phyloP scores from a whole-genome alignment of 75 land plant species.

The Adiantum capillusveneris region DNA sequence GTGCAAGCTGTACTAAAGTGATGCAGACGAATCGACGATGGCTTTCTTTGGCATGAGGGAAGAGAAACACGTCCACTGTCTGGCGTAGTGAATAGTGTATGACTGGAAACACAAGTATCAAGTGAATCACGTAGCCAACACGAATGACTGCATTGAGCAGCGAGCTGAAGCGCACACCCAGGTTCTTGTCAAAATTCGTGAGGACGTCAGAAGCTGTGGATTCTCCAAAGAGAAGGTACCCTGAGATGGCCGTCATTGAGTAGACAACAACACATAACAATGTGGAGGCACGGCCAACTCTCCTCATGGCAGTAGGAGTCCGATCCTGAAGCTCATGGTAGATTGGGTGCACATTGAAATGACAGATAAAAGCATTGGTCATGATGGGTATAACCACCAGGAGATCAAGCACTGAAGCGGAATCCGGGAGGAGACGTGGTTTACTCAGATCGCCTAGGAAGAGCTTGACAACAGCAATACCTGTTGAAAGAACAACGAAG shows the following conservation, averaged over 20 bases:
- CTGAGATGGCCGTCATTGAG: slow-evolving; percentile 69
- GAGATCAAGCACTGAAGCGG: slow-evolving; percentile 73
- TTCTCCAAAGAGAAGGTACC: slow-evolving; percentile 84
- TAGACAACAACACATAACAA: slow-evolving; percentile 62
- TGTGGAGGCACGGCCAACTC: slow-evolving; percentile 75
- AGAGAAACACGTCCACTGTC: slow-evolving; percentile 58
- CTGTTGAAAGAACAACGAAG: slow-evolving; percentile 63
- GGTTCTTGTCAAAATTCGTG: slow-evolving; percentile 75
- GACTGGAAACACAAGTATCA: slow-evolving; percentile 91
- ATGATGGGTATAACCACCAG: slow-evolving; percentile 93
- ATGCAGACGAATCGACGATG: slow-evolving; percentile 33
- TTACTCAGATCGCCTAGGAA: slow-evolving; percentile 41
- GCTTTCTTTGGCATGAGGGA: slow-evolving; percentile 46
- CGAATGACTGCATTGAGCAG: slow-evolving; percentile 58
- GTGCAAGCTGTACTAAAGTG: slow-evolving; percentile 41
- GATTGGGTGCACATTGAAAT: slow-evolving; percentile 92
- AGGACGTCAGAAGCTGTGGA: slow-evolving; percentile 85
- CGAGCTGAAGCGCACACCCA: slow-evolving; percentile 68
- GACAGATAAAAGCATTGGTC: slow-evolving; percentile 94
- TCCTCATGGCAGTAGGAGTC: slow-evolving; percentile 67
- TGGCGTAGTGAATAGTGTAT: slow-evolving; percentile 84
- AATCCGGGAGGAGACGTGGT: slow-evolving; percentile 69
- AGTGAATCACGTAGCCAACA: slow-evolving; percentile 75
- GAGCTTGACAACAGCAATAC: slow-evolving; percentile 59
- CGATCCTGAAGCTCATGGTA: slow-evolving; percentile 70